Conservation (phyloP, 805 yeast genomes). For the Candida bentonensis region DNA sequence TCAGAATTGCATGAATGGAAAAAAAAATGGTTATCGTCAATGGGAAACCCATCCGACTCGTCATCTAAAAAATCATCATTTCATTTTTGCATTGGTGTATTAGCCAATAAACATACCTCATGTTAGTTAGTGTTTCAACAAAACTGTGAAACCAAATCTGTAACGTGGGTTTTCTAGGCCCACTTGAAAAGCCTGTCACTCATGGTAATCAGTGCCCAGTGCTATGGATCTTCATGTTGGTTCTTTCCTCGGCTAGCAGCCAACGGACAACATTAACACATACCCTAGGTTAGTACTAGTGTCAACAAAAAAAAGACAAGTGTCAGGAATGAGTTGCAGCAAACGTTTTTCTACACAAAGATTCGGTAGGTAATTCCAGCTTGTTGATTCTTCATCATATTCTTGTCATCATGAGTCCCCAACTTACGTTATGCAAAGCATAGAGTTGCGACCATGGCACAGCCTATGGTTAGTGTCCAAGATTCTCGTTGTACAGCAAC, state of each 20-base stretch:
- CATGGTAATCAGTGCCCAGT: slow-evolving; percentile 98
- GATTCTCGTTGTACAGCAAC: too few relatives aligned
- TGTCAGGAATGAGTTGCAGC: slow-evolving; percentile 26
- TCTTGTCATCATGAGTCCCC: too few relatives aligned
- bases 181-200: slow-evolving; percentile 88
- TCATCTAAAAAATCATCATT: slow-evolving; percentile 70
- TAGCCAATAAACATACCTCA: neutral
- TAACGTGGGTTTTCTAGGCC: slow-evolving; percentile 97
- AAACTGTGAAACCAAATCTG: slow-evolving; percentile 38
- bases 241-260: neutral
- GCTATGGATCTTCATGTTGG: slow-evolving; percentile 74
- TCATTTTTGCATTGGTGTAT: slow-evolving; percentile 11
- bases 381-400: slow-evolving; percentile 51
- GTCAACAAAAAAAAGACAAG: neutral
- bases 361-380: slow-evolving; percentile 99
- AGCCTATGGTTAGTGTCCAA: too few relatives aligned
- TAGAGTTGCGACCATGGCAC: too few relatives aligned
- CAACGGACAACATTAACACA: neutral
- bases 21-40: slow-evolving; percentile 68
- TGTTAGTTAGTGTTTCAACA: neutral
- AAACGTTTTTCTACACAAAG: slow-evolving; percentile 62
- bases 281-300: slow-evolving; percentile 5
- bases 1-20: slow-evolving; percentile 95
- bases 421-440: too few relatives aligned
- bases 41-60: slow-evolving; percentile 98